Conservation (phyloP, 176 grass and related monocot genomes). For the Phragmites australis region DNA sequence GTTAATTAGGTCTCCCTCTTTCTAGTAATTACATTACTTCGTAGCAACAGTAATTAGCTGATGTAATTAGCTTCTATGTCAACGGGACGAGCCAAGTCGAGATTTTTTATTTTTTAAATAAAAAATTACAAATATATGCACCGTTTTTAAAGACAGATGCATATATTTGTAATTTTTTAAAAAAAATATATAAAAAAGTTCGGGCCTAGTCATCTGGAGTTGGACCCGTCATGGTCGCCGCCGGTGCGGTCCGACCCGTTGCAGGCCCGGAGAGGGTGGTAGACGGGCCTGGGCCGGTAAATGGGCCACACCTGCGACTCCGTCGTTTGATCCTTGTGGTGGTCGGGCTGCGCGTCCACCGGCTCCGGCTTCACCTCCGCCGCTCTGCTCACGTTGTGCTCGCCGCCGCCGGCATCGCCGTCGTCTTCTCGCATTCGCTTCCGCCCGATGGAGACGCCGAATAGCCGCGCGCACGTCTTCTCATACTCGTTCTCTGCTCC, state of each 20-base stretch:
- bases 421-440: constrained; percentile 48
- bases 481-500: constrained; percentile 14
- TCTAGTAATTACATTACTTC: background rate
- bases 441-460: constrained; percentile 71
- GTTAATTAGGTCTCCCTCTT: background rate
- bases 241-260: constrained; percentile 39
- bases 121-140: too few species aligned
- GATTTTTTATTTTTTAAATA: too few species aligned
- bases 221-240: constrained; percentile 42
- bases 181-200: too few species aligned
- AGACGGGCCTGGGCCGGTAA: constrained; percentile 57
- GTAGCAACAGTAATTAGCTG: background rate
- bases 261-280: constrained; percentile 44
- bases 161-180: too few species aligned
- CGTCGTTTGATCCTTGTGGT: background rate
- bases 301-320: constrained; percentile 54
- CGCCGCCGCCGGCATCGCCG: background rate
- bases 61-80: background rate
- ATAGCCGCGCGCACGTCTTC: constrained; percentile 48
- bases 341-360: constrained; percentile 13
- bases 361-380: constrained; percentile 59
- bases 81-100: background rate
- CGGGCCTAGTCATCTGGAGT: constrained; percentile 46
- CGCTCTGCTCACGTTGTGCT: background rate
- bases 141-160: too few species aligned